Conservation (phyloP, 345 rosid species). For the Adansonia digitata region DNA sequence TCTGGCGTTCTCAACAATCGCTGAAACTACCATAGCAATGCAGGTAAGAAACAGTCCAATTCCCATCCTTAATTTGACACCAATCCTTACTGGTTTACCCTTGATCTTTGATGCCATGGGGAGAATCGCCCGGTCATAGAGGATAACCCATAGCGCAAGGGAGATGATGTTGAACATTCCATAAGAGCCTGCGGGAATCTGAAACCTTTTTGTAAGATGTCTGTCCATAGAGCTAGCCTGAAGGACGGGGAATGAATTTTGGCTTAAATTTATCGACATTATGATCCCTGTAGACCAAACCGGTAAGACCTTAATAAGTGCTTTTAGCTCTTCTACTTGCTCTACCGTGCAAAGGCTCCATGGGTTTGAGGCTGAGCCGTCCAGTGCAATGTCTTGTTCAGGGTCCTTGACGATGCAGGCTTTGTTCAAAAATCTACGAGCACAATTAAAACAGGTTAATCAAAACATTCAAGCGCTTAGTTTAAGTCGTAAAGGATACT, state of each 20-base stretch:
- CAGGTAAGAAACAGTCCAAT: constrained; percentile 52
- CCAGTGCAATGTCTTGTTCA: constrained; percentile 40
- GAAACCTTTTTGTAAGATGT: constrained; percentile 47
- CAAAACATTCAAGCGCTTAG: neutral
- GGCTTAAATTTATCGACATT: constrained; percentile 58
- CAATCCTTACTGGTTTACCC: constrained; percentile 47
- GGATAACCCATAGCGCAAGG: constrained; percentile 44
- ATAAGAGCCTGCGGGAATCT: constrained; percentile 74
- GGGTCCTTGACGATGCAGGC: constrained; percentile 54
- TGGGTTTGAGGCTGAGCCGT: constrained; percentile 59
- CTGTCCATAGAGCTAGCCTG: constrained; percentile 77
- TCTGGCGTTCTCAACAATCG: constrained; percentile 49
- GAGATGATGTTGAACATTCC: constrained; percentile 44
- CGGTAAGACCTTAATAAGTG: constrained; percentile 58
- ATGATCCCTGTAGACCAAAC: constrained; percentile 74
- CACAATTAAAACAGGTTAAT: neutral
- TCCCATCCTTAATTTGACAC: constrained; percentile 67
- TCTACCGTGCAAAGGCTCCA: constrained; percentile 76
- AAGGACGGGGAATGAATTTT: constrained; percentile 51
- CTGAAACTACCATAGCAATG: constrained; percentile 61
- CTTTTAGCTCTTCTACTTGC: constrained; percentile 80
- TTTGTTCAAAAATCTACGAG: constrained; percentile 60
- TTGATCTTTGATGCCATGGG: constrained; percentile 62
- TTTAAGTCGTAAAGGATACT: neutral
- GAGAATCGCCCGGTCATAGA: constrained; percentile 65